Evolutionary conservation across 306 rosid species (phyloP), one percentile per base, ranked within the genome.

Genomic region (Coriaria nepalensis): DNA sequence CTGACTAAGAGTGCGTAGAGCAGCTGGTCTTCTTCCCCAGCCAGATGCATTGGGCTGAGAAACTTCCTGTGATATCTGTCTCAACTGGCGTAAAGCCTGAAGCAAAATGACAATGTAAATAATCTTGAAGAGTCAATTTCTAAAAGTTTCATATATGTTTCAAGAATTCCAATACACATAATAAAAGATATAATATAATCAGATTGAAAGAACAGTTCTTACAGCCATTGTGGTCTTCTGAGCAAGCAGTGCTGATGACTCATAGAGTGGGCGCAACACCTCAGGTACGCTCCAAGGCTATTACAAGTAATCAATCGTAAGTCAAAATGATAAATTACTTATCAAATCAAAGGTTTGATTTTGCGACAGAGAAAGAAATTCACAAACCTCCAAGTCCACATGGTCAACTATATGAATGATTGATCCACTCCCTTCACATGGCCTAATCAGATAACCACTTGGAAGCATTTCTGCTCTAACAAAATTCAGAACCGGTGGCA

Each of bases 241-340:
- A 66, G 97, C 95, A 37, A 84, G 87, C 53, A 90, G 71, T 42
- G 83, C 71, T 12, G 97, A 81, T 13, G 97, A 90, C 78, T 84
- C 88, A 35, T 90, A 84, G 4, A 90, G 82, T 8, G 97, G 92
- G 57, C 97, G 95, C 73, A 90, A 61, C 37, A 90, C 97, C 69
- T 90, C 97, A 34, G 95, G 97, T 20, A 90, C 97, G 50, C 92
- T 90, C 95, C 95, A 90, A 9, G 95, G 97, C 97, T 87, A 56
- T 59, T 57, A 52, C 43, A 67, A 53, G 63, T 29, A 52, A 59
- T 46, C 38, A 53, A 69, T 15, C 32, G 33, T n/a, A 62, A 59
- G 56, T 43, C 49, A 38, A 38, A 54, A 47, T 59, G 20, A 8
- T 42, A 64, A 47, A 20, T 35, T 46, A 43, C 10, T 10, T 9